A percentile compares a stretch with the other conserved stretches of the same genome.
phyloP scores from a whole-genome alignment of 192 early-diverging fungal species.

The Lobulomyces angularis region DNA sequence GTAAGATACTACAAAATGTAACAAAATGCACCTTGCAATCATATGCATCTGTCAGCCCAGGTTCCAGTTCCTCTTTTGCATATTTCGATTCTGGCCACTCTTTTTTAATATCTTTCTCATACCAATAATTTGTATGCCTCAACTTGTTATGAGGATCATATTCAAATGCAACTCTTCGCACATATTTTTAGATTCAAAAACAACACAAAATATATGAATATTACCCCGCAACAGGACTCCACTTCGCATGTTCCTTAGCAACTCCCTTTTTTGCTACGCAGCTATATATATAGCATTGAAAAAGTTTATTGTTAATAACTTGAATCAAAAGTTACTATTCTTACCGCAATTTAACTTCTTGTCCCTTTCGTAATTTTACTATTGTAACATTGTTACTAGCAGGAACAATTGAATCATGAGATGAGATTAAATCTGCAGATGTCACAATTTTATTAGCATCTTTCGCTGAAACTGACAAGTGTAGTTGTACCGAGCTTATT shows the following conservation, averaged over 20 bases:
- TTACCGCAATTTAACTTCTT: slow-evolving; percentile 77
- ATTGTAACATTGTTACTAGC: slow-evolving; percentile 56
- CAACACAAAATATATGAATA: background rate
- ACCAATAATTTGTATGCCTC: slow-evolving; percentile 84
- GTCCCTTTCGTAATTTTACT: slow-evolving; percentile 79
- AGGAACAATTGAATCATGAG: slow-evolving; percentile 13
- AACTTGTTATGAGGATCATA: slow-evolving; percentile 95
- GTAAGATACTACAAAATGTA: slow-evolving; percentile 10
- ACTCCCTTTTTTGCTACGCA: slow-evolving; percentile 95
- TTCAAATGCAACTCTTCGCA: slow-evolving; percentile 66
- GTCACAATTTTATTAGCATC: slow-evolving; percentile 19
- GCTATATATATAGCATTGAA: no score
- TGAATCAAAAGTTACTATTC: no score
- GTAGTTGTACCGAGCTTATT: slow-evolving; percentile 85
- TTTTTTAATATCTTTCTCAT: slow-evolving; percentile 65
- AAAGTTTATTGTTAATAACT: no score
- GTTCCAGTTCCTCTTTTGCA: slow-evolving; percentile 19
- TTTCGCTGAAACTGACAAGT: slow-evolving; percentile 52
- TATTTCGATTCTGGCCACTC: slow-evolving; percentile 64
- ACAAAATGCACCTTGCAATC: no score
- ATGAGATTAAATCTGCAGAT: slow-evolving; percentile 7
- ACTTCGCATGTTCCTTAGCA: slow-evolving; percentile 96
- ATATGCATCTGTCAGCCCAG: no score
- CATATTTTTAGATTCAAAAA: no score
- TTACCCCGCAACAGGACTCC: slow-evolving; percentile 84